Base-by-base conservation (phyloP, 1,284 basidiomycete genomes). In the Ceratobasidium sp. region DNA sequence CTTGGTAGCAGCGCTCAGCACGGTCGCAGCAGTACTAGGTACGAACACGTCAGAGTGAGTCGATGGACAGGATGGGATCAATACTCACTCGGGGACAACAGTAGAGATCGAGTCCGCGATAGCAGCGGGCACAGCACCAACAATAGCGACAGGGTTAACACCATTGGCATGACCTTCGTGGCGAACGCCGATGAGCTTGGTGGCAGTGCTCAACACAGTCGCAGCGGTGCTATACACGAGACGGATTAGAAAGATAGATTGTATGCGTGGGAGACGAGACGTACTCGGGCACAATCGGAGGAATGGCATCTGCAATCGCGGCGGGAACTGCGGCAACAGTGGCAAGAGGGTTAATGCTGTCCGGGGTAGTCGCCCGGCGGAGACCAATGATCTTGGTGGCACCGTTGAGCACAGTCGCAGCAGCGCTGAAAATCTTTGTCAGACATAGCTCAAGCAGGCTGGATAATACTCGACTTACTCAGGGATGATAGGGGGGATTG, bases 201-300 rank as follows among this genome's bases (percentile, higher is more conserved):
- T 65, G 29, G 44, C 3, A 25, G 9, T 29, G 11, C 44, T 25
- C 22, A 44, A 25, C 22, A n/a, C 29, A 37, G 22, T 65, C 62
- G 62, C 62, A 29, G 43, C 22, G 44, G 44, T 46, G 5, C 62
- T 65, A 37, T 25, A 8, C 29, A 5, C 5, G 29, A 65, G 0
- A 19, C 25, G n/a, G n/a, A n/a, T 54, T 17, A 13, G 37, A n/a
- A 37, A 15, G 3, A 19, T 29, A 11, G 2, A 15, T 17, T 17
- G 37, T 19, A 19, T 40, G 19, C 15, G 37, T 8, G 9, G n/a
- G 43, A n/a, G 37, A 2, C 19, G 15, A 40, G 22, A 46, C 62
- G 32, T 46, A 65, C 62, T 65, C 62, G 43, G 62, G 43, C 22
- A 65, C 43, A 29, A 65, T 49, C 11, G 62, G 62, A 15, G 62